Percentiles rank a stretch among this genome's conserved stretches.
These are phyloP conservation scores for Solanum appendiculatum DNA, from an alignment of 257 asterid genomes.

Conservation along the genomic window DNA sequence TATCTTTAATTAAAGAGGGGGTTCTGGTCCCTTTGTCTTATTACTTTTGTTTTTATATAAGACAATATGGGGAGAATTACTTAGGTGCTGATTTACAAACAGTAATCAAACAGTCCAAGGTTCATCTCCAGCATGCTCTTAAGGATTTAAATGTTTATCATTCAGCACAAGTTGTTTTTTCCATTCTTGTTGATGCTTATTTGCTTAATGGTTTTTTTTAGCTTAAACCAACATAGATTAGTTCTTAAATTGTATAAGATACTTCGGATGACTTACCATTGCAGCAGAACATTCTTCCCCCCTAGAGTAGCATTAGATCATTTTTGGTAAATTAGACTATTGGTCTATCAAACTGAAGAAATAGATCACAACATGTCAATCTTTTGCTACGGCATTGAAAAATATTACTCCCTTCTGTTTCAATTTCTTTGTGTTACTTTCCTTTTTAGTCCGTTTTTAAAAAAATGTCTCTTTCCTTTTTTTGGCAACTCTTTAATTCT, in stretches of 20 bases:
- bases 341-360: background rate
- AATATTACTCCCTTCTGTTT: background rate
- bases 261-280: background rate
- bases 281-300: background rate
- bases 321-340: background rate
- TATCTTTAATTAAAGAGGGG: background rate
- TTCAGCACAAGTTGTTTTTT: background rate
- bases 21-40: background rate
- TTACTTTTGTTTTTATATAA: background rate
- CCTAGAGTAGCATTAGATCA: background rate
- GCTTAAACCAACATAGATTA: background rate
- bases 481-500: background rate
- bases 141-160: background rate
- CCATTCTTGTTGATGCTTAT: background rate
- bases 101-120: background rate
- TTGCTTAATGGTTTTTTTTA: background rate
- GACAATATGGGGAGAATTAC: background rate
- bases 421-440: background rate
- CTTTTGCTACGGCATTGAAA: background rate
- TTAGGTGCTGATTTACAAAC: background rate
- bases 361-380: background rate
- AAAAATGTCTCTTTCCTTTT: background rate
- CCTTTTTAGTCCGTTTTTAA: background rate
- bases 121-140: background rate
- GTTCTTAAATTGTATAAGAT: background rate